Conservation (phyloP, 495 filamentous ascomycete genomes). For the Articulospora tetracladia region DNA sequence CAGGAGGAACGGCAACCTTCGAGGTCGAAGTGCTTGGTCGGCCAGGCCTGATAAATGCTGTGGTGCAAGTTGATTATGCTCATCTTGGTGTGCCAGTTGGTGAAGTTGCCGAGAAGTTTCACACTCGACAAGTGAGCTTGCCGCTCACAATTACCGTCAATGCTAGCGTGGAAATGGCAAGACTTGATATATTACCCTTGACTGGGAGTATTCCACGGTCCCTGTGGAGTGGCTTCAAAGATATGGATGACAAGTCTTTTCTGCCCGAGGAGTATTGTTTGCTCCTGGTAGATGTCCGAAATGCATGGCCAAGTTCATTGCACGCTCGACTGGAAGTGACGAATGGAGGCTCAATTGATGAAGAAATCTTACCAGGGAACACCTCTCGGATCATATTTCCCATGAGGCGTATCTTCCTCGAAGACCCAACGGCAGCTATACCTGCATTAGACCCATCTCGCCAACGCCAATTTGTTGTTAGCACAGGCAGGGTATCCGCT, state of each 20-base stretch:
- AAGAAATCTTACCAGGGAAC: conserved; percentile 73
- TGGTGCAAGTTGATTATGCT: conserved; percentile 82
- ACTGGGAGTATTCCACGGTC: conserved; percentile 43
- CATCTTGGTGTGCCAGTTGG: conserved; percentile 59
- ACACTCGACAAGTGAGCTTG: conserved; percentile 77
- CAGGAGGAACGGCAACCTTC: conserved; percentile 67
- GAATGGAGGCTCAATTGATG: conserved; percentile 20
- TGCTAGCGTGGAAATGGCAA: conserved; percentile 74
- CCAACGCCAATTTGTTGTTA: conserved; percentile 86
- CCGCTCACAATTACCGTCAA: conserved; percentile 89
- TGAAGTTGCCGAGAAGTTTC: conserved; percentile 64
- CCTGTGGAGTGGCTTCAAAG: conserved; percentile 32
- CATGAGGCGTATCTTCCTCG: conserved; percentile 69
- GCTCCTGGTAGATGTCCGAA: conserved; percentile 78
- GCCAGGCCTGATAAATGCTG: conserved; percentile 75
- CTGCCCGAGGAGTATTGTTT: conserved; percentile 65
- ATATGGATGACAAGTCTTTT: conserved; percentile 22
- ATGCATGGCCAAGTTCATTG: conserved; percentile 79
- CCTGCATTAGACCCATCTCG: conserved; percentile 73
- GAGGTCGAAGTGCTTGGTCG: conserved; percentile 83
- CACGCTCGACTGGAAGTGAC: conserved; percentile 47
- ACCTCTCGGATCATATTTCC: conserved; percentile 73
- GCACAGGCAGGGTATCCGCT: conserved; percentile 68
- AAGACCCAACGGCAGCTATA: conserved; percentile 72
- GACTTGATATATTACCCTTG: conserved; percentile 76